Percentiles rank a stretch among this genome's conserved stretches.
These are phyloP conservation scores for Mortierella sp. DNA, from an alignment of 371 early-diverging fungal genomes.

Conservation along the genomic window DNA sequence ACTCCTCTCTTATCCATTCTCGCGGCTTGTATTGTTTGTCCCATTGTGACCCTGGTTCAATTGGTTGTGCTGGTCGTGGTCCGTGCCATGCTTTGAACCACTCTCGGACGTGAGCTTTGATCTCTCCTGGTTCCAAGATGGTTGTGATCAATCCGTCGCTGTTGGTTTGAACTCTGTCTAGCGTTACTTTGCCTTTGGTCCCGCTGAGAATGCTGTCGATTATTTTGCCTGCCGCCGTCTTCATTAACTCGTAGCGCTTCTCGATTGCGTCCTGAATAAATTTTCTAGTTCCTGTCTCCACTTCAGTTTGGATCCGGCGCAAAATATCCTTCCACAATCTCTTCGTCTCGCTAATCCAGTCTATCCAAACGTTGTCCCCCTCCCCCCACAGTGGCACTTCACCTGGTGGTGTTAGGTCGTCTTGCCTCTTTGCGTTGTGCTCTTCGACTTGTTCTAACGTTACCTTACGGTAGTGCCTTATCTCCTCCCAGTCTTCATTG, in stretches of 20 bases:
- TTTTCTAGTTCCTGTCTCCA: not conserved
- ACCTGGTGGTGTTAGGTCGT: not conserved
- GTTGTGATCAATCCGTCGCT: slow-evolving; percentile 4
- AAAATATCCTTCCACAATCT: not conserved
- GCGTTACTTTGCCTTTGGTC: slow-evolving; percentile 4
- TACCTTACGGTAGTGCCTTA: not conserved
- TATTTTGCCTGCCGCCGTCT: slow-evolving; percentile 8
- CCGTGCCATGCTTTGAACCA: slow-evolving; percentile 18
- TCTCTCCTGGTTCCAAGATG: not conserved
- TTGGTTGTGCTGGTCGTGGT: slow-evolving; percentile 1
- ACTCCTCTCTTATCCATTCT: slow-evolving; percentile 9
- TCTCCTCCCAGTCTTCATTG: not conserved
- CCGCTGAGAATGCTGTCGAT: slow-evolving; percentile 14
- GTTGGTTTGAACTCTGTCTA: slow-evolving; percentile 7
- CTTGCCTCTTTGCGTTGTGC: not conserved
- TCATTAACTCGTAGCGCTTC: slow-evolving; percentile 1
- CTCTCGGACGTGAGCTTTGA: slow-evolving; percentile 1
- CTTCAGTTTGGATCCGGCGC: not conserved
- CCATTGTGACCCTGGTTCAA: slow-evolving; percentile 7
- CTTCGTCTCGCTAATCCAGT: not conserved
- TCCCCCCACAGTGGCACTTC: not conserved
- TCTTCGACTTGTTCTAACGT: not conserved
- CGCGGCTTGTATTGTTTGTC: slow-evolving; percentile 10
- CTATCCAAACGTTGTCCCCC: not conserved
- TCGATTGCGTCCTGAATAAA: slow-evolving; percentile 7